phyloP scores from a whole-genome alignment of 1,139 yeast species.

The Suhomyces kunorum region DNA sequence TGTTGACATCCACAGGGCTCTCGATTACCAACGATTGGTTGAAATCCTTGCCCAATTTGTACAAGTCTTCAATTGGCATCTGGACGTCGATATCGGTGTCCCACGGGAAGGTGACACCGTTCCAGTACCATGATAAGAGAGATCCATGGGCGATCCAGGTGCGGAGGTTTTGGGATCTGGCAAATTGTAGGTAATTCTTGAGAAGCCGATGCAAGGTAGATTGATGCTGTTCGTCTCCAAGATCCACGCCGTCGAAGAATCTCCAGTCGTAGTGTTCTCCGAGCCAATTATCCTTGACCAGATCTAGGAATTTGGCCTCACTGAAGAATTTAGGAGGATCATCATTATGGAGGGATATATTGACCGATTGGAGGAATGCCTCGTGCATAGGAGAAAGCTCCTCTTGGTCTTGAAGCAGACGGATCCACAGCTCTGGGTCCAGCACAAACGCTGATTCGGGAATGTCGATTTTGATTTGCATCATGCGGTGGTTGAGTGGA shows the following conservation, averaged over 20 bases:
- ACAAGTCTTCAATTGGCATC: constrained; percentile 26
- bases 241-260: constrained; percentile 32
- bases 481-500: constrained; percentile 8
- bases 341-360: constrained; percentile 8
- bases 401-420: constrained; percentile 10
- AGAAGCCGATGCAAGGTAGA: constrained; percentile 31
- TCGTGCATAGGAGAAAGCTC: constrained; percentile 12
- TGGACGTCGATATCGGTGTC: constrained; percentile 30
- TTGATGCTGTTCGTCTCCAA: constrained; percentile 31
- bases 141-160: constrained; percentile 49
- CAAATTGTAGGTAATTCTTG: constrained; percentile 35
- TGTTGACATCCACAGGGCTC: constrained; percentile 21
- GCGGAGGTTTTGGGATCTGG: constrained; percentile 29
- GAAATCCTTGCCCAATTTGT: constrained; percentile 21
- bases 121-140: constrained; percentile 29
- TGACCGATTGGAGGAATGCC: constrained; percentile 22
- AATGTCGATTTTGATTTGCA: constrained; percentile 14
- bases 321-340: constrained; percentile 35
- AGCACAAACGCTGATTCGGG: constrained; percentile 21
- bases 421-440: constrained; percentile 13
- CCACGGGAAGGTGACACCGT: constrained; percentile 30
- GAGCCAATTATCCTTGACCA: constrained; percentile 21
- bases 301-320: constrained; percentile 32
- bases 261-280: constrained; percentile 53
- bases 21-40: constrained; percentile 26